Percentiles rank a stretch among this genome's conserved stretches.
These are phyloP conservation scores for Kluyveromyces starmeri DNA, from an alignment of 805 yeast species.

Conservation along the genomic window DNA sequence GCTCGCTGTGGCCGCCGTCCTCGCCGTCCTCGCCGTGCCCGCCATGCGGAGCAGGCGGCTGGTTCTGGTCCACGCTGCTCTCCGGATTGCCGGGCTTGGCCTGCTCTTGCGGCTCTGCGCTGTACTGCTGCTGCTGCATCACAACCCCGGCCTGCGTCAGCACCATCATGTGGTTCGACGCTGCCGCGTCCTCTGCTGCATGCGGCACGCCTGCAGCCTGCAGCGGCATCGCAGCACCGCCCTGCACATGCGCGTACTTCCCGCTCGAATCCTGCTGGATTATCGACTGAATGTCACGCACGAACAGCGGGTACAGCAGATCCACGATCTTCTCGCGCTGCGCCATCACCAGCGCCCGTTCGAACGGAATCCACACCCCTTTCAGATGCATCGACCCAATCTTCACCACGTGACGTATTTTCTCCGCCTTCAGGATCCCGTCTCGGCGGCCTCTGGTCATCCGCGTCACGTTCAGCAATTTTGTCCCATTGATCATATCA, in stretches of 20 bases:
- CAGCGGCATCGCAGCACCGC: constrained; percentile 7
- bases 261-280: constrained; percentile 23
- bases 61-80: too few species aligned
- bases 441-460: constrained; percentile 85
- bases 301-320: constrained; percentile 57
- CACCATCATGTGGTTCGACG: constrained; percentile 1
- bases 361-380: constrained; percentile 88
- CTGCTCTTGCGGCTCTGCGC: background rate
- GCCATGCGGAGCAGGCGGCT: too few species aligned
- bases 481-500: constrained; percentile 81
- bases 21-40: too few species aligned
- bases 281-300: constrained; percentile 55
- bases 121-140: constrained; percentile 2
- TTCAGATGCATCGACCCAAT: constrained; percentile 82
- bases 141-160: constrained; percentile 1
- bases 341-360: constrained; percentile 73
- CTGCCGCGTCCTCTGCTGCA: background rate
- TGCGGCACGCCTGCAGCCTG: background rate
- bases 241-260: constrained; percentile 4
- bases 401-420: constrained; percentile 70
- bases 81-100: too few species aligned
- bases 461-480: constrained; percentile 71
- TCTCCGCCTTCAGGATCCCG: constrained; percentile 72
- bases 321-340: constrained; percentile 69
- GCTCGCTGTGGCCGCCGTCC: too few species aligned